A percentile compares a stretch with the other conserved stretches of the same genome.
Conservation (phyloP, 1,139 yeast species). For the Yamadazyma epiphylla region DNA sequence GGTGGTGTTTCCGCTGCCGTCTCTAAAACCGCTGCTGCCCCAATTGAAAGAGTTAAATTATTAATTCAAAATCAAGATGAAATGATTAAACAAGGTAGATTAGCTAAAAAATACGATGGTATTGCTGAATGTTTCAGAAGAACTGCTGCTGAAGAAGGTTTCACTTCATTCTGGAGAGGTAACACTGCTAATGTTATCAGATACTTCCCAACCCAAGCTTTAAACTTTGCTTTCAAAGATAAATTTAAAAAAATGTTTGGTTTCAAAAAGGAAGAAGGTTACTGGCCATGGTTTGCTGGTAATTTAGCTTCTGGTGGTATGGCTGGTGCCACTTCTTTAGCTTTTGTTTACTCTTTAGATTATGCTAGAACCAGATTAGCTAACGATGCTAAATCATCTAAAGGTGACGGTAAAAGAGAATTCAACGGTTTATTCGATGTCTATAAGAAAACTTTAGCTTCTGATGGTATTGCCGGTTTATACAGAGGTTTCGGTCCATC, state of each 20-base stretch:
- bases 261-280: conserved; percentile 49
- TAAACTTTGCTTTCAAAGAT: conserved; percentile 53
- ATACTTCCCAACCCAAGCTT: conserved; percentile 56
- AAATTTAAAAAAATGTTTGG: conserved; percentile 50
- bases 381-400: conserved; percentile 51
- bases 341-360: conserved; percentile 53
- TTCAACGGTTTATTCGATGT: conserved; percentile 54
- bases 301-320: conserved; percentile 56
- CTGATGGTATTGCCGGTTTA: conserved; percentile 56
- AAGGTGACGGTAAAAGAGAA: conserved; percentile 46
- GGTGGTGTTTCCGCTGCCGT: conserved; percentile 59
- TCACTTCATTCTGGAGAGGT: conserved; percentile 53
- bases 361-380: conserved; percentile 56
- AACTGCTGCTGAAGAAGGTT: conserved; percentile 53
- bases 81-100: conserved; percentile 54
- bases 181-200: conserved; percentile 54
- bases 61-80: conserved; percentile 53
- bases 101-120: conserved; percentile 48
- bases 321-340: conserved; percentile 55
- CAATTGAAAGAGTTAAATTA: conserved; percentile 53
- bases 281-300: conserved; percentile 53
- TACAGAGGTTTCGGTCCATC: conserved; percentile 59
- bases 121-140: conserved; percentile 48
- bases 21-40: conserved; percentile 54
- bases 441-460: conserved; percentile 50